phyloP scores from a whole-genome alignment of 2,329 filamentous ascomycete genomes.

The Colletotrichum sp. region DNA sequence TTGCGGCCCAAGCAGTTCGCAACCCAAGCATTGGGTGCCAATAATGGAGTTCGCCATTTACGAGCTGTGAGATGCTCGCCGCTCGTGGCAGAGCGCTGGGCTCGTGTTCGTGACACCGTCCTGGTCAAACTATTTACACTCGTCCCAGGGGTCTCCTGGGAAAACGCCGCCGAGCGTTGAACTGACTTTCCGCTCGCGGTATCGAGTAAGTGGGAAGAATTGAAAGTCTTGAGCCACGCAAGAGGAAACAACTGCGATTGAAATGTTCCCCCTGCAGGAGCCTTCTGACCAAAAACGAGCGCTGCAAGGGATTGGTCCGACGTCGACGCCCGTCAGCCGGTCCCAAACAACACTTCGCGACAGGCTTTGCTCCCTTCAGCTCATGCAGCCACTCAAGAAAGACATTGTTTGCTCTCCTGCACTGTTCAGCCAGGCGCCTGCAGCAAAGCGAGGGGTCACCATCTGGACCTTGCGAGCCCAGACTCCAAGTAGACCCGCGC shows the following conservation, averaged over 20 bases:
- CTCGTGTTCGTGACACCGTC: conserved; percentile 8
- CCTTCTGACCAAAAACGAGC: background rate
- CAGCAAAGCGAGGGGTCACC: background rate
- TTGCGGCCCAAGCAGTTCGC: conserved; percentile 11
- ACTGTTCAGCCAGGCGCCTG: background rate
- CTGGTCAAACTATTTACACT: background rate
- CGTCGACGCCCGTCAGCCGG: background rate
- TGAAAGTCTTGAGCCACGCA: background rate
- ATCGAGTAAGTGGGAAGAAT: background rate
- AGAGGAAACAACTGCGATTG: background rate
- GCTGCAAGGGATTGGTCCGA: background rate
- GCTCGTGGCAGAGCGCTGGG: background rate
- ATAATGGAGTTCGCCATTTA: conserved; percentile 1
- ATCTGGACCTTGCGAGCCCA: background rate
- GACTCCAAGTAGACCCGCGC: background rate
- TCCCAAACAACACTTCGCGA: background rate
- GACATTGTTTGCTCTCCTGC: background rate
- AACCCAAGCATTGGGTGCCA: conserved; percentile 16
- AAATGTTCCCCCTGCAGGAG: background rate
- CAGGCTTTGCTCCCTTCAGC: background rate
- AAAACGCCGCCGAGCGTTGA: background rate
- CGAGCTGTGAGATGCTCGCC: background rate
- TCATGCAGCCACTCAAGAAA: conserved; percentile 8
- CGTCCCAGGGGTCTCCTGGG: background rate
- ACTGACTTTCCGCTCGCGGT: background rate